A percentile compares a stretch with the other conserved stretches of the same genome.
phyloP scores from a whole-genome alignment of 352 stramenopile genomes.

The Thalassiosira delicatula region DNA sequence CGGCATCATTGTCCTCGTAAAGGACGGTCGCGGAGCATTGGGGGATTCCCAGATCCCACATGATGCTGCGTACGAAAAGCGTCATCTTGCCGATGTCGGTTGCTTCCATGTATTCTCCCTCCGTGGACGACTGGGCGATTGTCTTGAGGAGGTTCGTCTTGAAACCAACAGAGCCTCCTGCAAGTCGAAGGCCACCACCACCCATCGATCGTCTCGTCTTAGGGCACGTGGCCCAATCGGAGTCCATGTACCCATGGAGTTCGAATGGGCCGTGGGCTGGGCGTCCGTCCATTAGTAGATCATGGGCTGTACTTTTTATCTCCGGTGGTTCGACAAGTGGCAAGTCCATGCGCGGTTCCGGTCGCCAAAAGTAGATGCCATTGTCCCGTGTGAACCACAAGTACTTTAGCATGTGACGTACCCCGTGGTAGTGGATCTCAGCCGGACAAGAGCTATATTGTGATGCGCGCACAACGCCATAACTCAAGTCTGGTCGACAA shows the following conservation, averaged over 20 bases:
- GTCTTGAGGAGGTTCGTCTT: slow-evolving; percentile 21
- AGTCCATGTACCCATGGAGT: slow-evolving; percentile 17
- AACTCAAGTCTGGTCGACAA: slow-evolving; percentile 1
- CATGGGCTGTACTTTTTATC: slow-evolving; percentile 7
- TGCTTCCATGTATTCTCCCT: slow-evolving; percentile 29
- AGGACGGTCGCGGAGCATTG: slow-evolving; percentile 12
- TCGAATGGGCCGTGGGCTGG: neutral
- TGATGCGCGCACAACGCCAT: neutral
- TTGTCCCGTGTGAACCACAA: slow-evolving; percentile 1
- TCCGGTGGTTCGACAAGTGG: neutral
- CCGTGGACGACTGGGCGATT: slow-evolving; percentile 7
- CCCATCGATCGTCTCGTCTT: neutral
- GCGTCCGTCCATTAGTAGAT: slow-evolving; percentile 1
- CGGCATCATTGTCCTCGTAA: slow-evolving; percentile 24
- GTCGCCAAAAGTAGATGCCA: slow-evolving; percentile 28
- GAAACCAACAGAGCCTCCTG: slow-evolving; percentile 2
- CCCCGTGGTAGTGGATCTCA: slow-evolving; percentile 48
- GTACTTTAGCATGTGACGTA: slow-evolving; percentile 42
- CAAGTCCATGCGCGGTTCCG: neutral
- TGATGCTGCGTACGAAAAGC: slow-evolving; percentile 9
- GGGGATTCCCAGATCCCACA: slow-evolving; percentile 23
- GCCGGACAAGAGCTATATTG: neutral
- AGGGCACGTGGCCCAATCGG: slow-evolving; percentile 26
- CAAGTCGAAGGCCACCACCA: neutral
- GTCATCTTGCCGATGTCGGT: slow-evolving; percentile 11